Percentiles rank a stretch among this genome's conserved stretches.
Conservation (phyloP, 148 eudicot genomes). For the Persicaria tinctoria region DNA sequence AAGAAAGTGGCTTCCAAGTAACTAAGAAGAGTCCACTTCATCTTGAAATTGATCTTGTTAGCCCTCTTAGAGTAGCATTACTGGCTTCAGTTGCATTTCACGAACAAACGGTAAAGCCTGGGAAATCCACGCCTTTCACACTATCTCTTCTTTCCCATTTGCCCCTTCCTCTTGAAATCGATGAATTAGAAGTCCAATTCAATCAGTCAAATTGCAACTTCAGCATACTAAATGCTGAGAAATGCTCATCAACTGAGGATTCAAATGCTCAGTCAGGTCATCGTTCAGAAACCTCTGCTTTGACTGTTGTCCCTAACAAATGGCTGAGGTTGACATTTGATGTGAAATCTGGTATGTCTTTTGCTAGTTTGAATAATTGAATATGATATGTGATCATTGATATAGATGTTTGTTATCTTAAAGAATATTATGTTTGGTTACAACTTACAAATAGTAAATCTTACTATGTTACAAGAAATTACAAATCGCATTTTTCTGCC, state of each 20-base stretch:
- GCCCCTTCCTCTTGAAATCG: conserved; percentile 66
- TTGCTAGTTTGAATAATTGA: neutral
- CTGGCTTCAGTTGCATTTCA: conserved; percentile 95
- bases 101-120: conserved; percentile 84
- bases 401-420: neutral
- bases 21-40: conserved; percentile 56
- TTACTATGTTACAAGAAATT: neutral
- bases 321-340: conserved; percentile 89
- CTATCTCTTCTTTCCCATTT: conserved; percentile 77
- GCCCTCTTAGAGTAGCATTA: conserved; percentile 80
- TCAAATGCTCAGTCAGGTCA: conserved; percentile 35
- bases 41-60: conserved; percentile 93
- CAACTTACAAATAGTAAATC: neutral
- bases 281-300: conserved; percentile 58
- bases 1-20: conserved; percentile 26
- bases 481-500: neutral
- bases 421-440: neutral
- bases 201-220: conserved; percentile 86
- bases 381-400: conserved; percentile 1
- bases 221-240: conserved; percentile 53
- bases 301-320: conserved; percentile 58
- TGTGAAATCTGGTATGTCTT: conserved; percentile 63
- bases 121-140: conserved; percentile 48
- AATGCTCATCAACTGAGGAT: conserved; percentile 30
- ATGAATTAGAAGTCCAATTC: conserved; percentile 82